Percentiles rank a stretch among this genome's conserved stretches.
Evolutionary conservation across 768 basidiomycete genomes (phyloP).

Genomic region (Wakefieldia striispora): DNA sequence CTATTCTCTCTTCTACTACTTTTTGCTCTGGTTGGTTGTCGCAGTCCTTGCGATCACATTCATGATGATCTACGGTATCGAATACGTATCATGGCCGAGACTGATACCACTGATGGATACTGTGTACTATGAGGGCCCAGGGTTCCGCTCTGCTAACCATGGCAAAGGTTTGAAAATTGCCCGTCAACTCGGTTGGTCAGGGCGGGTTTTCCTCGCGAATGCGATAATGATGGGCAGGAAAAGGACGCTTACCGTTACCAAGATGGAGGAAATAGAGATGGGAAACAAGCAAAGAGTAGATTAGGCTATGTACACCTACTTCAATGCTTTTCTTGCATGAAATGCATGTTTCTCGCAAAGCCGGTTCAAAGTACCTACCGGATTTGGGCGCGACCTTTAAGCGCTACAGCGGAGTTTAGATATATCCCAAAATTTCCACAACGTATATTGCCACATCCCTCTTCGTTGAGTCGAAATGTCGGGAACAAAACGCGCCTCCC

Average conservation of each 20-base stretch:
- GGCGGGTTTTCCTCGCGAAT: slow-evolving; percentile 39
- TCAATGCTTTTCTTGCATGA: not conserved
- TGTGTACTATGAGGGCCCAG: slow-evolving; percentile 87
- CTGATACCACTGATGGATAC: slow-evolving; percentile 75
- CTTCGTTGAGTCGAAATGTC: slow-evolving; percentile 27
- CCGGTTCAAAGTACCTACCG: too few relatives aligned
- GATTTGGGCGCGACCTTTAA: too few relatives aligned
- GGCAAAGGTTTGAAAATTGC: slow-evolving; percentile 66
- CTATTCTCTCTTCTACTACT: slow-evolving; percentile 83
- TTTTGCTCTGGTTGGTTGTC: slow-evolving; percentile 74
- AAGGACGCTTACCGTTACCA: slow-evolving; percentile 32
- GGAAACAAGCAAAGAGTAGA: slow-evolving; percentile 79
- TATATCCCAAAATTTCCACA: slow-evolving; percentile 20
- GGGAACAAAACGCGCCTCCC: slow-evolving; percentile 71
- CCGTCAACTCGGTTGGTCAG: slow-evolving; percentile 33
- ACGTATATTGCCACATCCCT: slow-evolving; percentile 5
- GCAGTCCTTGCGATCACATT: slow-evolving; percentile 61
- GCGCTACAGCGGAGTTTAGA: slow-evolving; percentile 29
- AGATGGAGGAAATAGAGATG: slow-evolving; percentile 75
- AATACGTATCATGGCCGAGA: slow-evolving; percentile 94
- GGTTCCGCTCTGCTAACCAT: slow-evolving; percentile 71
- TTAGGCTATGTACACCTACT: slow-evolving; percentile 28
- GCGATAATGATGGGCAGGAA: slow-evolving; percentile 36
- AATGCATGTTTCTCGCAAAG: too few relatives aligned
- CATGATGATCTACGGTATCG: slow-evolving; percentile 83